Percentiles rank a stretch among this genome's conserved stretches.
These are phyloP conservation scores for Diplodia corticola DNA, from an alignment of 2,329 filamentous ascomycete genomes.

Conservation along the genomic window DNA sequence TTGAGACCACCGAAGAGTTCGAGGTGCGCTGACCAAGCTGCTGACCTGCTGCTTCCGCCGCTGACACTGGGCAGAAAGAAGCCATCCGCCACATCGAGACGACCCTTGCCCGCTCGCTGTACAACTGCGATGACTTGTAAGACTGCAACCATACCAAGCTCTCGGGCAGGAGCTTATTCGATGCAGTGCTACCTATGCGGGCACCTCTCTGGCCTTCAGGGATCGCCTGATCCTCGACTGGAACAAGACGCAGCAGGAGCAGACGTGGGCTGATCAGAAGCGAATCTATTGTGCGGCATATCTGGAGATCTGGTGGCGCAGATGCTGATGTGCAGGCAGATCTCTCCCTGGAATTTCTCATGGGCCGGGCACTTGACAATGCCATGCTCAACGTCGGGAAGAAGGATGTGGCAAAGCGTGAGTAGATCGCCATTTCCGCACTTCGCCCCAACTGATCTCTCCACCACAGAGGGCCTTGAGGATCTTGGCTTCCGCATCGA, in stretches of 20 bases:
- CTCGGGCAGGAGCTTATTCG: constrained; percentile 20
- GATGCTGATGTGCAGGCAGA: constrained; percentile 50
- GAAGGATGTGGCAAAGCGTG: constrained; percentile 81
- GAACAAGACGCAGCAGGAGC: constrained; percentile 97
- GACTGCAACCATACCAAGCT: constrained; percentile 24
- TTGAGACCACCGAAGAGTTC: constrained; percentile 80
- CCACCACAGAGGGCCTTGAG: constrained; percentile 68
- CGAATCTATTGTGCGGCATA: constrained; percentile 74
- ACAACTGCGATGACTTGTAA: constrained; percentile 89
- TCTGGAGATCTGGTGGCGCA: background rate
- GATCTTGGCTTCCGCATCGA: constrained; percentile 97
- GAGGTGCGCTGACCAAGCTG: constrained; percentile 44
- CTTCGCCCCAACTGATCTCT: constrained; percentile 14
- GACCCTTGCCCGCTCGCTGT: constrained; percentile 90
- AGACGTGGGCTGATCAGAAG: constrained; percentile 88
- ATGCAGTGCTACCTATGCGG: constrained; percentile 77
- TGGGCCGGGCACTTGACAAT: constrained; percentile 96
- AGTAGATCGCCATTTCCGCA: constrained; percentile 30
- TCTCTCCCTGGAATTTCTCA: constrained; percentile 93
- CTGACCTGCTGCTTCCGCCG: too few relatives aligned
- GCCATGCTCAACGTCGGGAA: constrained; percentile 94
- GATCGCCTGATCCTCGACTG: constrained; percentile 92
- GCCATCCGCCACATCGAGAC: constrained; percentile 95
- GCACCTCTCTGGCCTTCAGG: constrained; percentile 86
- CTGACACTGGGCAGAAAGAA: constrained; percentile 58